Evolutionary conservation across 108 stramenopile species (phyloP).

Genomic region (Cyclotella kingstonii): DNA sequence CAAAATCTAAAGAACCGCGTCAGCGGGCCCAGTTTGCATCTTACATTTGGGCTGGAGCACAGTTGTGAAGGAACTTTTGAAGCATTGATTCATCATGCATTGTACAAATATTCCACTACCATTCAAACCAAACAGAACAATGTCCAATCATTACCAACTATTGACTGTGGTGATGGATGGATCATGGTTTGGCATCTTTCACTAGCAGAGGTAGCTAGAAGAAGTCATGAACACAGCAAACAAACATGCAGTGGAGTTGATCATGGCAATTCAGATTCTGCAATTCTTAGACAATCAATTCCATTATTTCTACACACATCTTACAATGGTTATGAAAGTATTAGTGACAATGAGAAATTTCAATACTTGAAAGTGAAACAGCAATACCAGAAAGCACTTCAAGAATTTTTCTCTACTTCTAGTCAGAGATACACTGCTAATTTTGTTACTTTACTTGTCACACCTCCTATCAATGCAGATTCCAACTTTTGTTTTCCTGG

Average conservation of each 20-base stretch:
- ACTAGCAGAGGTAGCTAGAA: slow-evolving; percentile 28
- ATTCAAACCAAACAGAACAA: too few species aligned
- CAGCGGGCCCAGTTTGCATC: slow-evolving; percentile 28
- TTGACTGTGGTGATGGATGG: slow-evolving; percentile 14
- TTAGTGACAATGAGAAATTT: background rate
- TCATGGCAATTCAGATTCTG: slow-evolving; percentile 13
- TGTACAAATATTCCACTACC: slow-evolving; percentile 14
- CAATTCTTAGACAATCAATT: slow-evolving; percentile 10
- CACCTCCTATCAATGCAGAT: slow-evolving; percentile 3
- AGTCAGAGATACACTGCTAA: slow-evolving; percentile 1
- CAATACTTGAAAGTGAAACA: slow-evolving; percentile 7
- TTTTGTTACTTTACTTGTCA: slow-evolving; percentile 4
- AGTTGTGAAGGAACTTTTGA: slow-evolving; percentile 17
- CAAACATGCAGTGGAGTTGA: slow-evolving; percentile 1
- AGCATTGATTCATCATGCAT: slow-evolving; percentile 32
- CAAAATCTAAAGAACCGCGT: background rate
- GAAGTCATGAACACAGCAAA: slow-evolving; percentile 12
- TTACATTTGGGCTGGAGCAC: slow-evolving; percentile 32
- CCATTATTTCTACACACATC: background rate
- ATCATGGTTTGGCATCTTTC: slow-evolving; percentile 21
- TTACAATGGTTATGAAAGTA: background rate
- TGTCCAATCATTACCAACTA: too few species aligned
- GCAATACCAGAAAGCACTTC: slow-evolving; percentile 3
- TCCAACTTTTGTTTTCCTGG: slow-evolving; percentile 17
- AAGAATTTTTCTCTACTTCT: background rate